Percentiles rank a stretch among this genome's conserved stretches.
phyloP scores from a whole-genome alignment of 192 early-diverging fungal genomes.

The Cetraspora pellucida region DNA sequence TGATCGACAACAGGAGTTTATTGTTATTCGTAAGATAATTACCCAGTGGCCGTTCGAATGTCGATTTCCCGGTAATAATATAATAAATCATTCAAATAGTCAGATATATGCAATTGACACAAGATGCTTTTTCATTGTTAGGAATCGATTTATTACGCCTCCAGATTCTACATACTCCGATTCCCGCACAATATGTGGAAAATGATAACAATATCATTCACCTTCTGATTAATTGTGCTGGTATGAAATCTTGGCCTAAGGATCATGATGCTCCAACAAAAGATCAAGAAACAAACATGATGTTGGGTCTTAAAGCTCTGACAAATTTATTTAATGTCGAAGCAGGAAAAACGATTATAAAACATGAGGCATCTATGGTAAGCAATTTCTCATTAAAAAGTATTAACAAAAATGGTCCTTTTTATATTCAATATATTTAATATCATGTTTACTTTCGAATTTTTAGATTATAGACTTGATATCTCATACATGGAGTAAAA shows the following conservation, averaged over 20 bases:
- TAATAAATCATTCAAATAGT: background rate
- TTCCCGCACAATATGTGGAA: constrained; percentile 39
- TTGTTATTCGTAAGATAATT: constrained; percentile 54
- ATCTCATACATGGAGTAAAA: constrained; percentile 20
- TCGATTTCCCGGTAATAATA: constrained; percentile 67
- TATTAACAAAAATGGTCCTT: background rate
- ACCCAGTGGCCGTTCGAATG: constrained; percentile 68
- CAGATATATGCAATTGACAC: background rate
- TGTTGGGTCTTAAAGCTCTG: constrained; percentile 20
- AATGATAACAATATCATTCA: constrained; percentile 5
- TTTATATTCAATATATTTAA: constrained; percentile 7
- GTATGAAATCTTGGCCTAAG: background rate
- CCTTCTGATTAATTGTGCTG: background rate
- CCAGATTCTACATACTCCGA: constrained; percentile 54
- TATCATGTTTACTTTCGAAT: background rate
- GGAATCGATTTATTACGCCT: constrained; percentile 85
- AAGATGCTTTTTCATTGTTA: constrained; percentile 1
- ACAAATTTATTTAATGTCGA: constrained; percentile 23
- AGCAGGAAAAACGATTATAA: constrained; percentile 12
- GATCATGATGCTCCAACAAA: background rate
- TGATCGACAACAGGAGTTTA: constrained; percentile 40
- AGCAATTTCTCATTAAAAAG: background rate
- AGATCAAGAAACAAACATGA: constrained; percentile 30
- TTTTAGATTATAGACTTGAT: constrained; percentile 30
- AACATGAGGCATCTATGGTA: background rate